Evolutionary conservation across 352 stramenopile species (phyloP).

Genomic region (Phytophthora boehmeriae): DNA sequence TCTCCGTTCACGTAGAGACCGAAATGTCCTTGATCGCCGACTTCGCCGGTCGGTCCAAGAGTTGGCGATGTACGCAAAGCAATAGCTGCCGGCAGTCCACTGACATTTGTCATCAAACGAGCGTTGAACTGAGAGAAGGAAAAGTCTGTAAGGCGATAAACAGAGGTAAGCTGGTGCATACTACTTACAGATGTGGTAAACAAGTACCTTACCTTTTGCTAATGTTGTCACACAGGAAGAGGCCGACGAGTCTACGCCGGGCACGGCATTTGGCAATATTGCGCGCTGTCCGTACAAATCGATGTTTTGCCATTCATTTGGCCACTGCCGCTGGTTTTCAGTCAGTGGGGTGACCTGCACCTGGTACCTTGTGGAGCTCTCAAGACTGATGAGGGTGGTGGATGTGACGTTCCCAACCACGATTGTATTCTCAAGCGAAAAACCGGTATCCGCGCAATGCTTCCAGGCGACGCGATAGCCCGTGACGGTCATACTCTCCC

Average conservation of each 20-base stretch:
- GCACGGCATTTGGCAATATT: conserved; percentile 52
- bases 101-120: conserved; percentile 76
- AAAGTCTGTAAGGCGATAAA: conserved; percentile 57
- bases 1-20: conserved; percentile 90
- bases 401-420: conserved; percentile 92
- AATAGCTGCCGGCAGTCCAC: conserved; percentile 31
- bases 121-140: conserved; percentile 80
- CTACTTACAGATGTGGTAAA: not conserved
- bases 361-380: conserved; percentile 64
- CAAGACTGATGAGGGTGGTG: conserved; percentile 84
- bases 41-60: conserved; percentile 81
- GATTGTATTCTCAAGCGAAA: conserved; percentile 32
- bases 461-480: conserved; percentile 82
- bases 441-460: conserved; percentile 33
- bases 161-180: conserved; percentile 6
- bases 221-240: conserved; percentile 64
- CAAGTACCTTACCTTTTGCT: conserved; percentile 33
- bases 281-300: conserved; percentile 88
- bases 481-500: conserved; percentile 81
- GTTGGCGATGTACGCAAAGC: conserved; percentile 50
- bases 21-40: conserved; percentile 90
- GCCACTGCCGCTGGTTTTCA: conserved; percentile 58
- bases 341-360: conserved; percentile 80
- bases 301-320: conserved; percentile 56
- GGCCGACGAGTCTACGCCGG: conserved; percentile 48